phyloP scores from a whole-genome alignment of 257 asterid genomes.

The Ballota nigra region DNA sequence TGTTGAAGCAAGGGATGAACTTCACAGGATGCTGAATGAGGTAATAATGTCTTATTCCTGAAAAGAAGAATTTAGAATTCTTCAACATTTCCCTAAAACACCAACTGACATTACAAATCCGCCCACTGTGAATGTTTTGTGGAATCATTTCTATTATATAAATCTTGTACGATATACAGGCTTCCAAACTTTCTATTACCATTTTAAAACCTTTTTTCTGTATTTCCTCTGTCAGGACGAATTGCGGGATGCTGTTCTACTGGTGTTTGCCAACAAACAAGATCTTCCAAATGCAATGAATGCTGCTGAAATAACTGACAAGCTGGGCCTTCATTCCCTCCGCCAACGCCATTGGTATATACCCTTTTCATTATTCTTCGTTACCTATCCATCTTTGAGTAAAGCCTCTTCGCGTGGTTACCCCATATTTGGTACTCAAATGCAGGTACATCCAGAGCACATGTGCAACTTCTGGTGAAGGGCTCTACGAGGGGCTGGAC shows the following conservation, averaged over 20 bases:
- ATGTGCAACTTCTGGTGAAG: conserved; percentile 50
- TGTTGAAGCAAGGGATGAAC: conserved; percentile 52
- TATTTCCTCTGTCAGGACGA: conserved; percentile 39
- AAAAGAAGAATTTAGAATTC: not conserved
- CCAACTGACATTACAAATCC: not conserved
- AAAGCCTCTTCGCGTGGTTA: not conserved
- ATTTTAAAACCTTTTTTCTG: not conserved
- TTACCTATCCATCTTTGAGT: not conserved
- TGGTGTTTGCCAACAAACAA: conserved; percentile 66
- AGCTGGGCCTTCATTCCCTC: conserved; percentile 67
- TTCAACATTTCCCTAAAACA: not conserved
- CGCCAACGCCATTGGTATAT: conserved; percentile 60
- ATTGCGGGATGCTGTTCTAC: conserved; percentile 56
- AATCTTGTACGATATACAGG: not conserved
- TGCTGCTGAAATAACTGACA: conserved; percentile 66
- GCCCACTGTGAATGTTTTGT: not conserved
- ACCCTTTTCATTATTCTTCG: not conserved
- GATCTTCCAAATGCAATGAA: conserved; percentile 74
- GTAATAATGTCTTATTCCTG: conserved; percentile 20
- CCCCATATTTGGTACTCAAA: not conserved
- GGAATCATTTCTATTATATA: not conserved
- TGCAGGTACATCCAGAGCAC: conserved; percentile 53
- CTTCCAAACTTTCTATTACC: not conserved
- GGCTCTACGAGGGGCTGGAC: conserved; percentile 47
- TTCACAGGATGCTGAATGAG: conserved; percentile 52